Percentiles rank a stretch among this genome's conserved stretches.
Conservation (phyloP, 1,284 basidiomycete species). For the Coriolopsis trogii region DNA sequence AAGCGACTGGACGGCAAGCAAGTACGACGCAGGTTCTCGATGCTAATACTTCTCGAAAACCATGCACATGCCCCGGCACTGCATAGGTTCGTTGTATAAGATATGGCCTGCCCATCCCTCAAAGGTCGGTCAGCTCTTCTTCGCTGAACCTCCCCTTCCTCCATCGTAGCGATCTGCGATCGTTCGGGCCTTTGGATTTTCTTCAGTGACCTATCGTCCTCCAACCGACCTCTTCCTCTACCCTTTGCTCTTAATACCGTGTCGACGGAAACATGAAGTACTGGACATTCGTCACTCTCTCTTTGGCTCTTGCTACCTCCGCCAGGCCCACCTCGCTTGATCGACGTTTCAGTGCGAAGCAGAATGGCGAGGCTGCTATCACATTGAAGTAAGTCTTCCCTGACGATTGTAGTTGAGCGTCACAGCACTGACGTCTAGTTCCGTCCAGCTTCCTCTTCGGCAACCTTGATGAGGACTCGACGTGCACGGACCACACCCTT, state of each 20-base stretch:
- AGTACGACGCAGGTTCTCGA: no score
- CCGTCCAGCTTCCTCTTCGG: constrained; percentile 46
- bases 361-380: constrained; percentile 58
- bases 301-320: constrained; percentile 40
- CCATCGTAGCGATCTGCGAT: constrained; percentile 25
- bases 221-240: constrained; percentile 8
- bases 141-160: constrained; percentile 4
- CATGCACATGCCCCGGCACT: no score
- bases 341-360: constrained; percentile 40
- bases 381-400: constrained; percentile 47
- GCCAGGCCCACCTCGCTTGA: constrained; percentile 41
- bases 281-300: constrained; percentile 20
- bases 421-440: constrained; percentile 4
- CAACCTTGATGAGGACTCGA: constrained; percentile 41
- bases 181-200: constrained; percentile 15
- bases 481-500: constrained; percentile 45
- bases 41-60: no score
- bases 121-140: no score
- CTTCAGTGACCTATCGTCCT: constrained; percentile 26
- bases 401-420: neutral
- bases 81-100: no score
- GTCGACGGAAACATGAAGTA: constrained; percentile 29
- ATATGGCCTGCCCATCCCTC: no score
- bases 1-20: no score
- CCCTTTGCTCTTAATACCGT: constrained; percentile 6